Evolutionary conservation across 805 yeast genomes (phyloP), one percentile per base, ranked within the genome.

Genomic region (Lipomyces orientalis): DNA sequence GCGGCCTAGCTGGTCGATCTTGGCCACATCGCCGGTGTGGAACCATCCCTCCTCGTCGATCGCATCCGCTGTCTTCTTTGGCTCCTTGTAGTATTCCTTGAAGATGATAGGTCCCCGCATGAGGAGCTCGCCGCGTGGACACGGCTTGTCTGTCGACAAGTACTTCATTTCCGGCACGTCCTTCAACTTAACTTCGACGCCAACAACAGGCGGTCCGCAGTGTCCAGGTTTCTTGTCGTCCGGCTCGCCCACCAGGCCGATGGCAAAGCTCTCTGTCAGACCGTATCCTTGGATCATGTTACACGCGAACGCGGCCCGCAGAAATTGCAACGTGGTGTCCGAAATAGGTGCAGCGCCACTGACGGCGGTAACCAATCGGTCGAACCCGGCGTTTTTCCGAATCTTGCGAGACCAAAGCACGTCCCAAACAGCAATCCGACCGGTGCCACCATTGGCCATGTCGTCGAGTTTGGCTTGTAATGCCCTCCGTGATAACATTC

Each of bases 331-430:
- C 1, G 92, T 87, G 54, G 83, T 86, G 29, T 83, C 83, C 25
- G 90, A 81, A 69, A 90, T 82, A 22, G 95, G 94, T 2, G 94
- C 93, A 49, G 91, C 87, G 43, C 94, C 91, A 31, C 83, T 79
- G 54, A 82, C 76, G 33, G 82, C 65, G 63, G 78, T 77, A 19
- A 77, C 74, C 52, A 81, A 69, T 60, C 83, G 81, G 52, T 80
- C 82, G 62, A 86, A 80, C 0, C 88, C 88, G 25, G 85, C 73
- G 54, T 82, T 81, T 64, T 75, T 73, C 60, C 84, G 80, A 56
- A 86, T 79, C 76, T 85, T 84, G 60, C 80, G 80, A 54, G 81
- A 76, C 70, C 87, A 71, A 6, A 81, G 60, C 31, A 68, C 54
- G 68, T 83, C 84, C 74, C 78, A 76, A n/a, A 80, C 25, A 12